Evolutionary conservation across 371 early-diverging fungal species (phyloP).

Genomic region (Zychaea mexicana): DNA sequence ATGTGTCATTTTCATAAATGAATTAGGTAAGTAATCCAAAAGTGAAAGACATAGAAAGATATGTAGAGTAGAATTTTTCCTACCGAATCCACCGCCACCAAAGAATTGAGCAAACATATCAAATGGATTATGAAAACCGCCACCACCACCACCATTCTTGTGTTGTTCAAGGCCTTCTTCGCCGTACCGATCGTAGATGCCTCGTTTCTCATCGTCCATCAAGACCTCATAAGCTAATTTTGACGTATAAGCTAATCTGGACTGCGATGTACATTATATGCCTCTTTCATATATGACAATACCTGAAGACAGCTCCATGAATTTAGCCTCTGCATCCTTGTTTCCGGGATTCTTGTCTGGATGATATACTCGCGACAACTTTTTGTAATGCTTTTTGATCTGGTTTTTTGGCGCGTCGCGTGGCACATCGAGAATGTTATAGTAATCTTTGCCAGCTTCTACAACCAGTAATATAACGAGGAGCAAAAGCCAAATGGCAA

Average conservation of each 20-base stretch:
- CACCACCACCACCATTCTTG: slow-evolving; percentile 56
- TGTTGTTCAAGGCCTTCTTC: slow-evolving; percentile 90
- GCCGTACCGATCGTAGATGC: slow-evolving; percentile 91
- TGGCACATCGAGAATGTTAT: slow-evolving; percentile 81
- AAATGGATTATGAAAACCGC: slow-evolving; percentile 86
- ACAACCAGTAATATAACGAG: slow-evolving; percentile 12
- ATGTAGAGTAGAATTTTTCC: no score
- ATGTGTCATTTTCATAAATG: not conserved
- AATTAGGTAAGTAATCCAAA: not conserved
- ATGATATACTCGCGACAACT: slow-evolving; percentile 85
- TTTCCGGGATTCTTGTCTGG: slow-evolving; percentile 93
- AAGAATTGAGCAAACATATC: slow-evolving; percentile 93
- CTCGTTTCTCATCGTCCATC: slow-evolving; percentile 87
- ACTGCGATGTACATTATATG: not conserved
- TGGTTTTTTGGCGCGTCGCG: slow-evolving; percentile 79
- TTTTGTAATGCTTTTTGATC: slow-evolving; percentile 92
- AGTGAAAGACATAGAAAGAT: no score
- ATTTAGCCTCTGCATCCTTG: slow-evolving; percentile 81
- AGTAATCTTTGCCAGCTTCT: slow-evolving; percentile 40
- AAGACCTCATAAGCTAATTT: slow-evolving; percentile 89
- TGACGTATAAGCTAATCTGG: not conserved
- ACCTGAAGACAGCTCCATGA: slow-evolving; percentile 88
- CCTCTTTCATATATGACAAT: not conserved
- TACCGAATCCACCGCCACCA: slow-evolving; percentile 59
- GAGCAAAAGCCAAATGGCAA: slow-evolving; percentile 14